phyloP scores from a whole-genome alignment of 2,329 filamentous ascomycete genomes.

The Davidsoniella neocaledoniae region DNA sequence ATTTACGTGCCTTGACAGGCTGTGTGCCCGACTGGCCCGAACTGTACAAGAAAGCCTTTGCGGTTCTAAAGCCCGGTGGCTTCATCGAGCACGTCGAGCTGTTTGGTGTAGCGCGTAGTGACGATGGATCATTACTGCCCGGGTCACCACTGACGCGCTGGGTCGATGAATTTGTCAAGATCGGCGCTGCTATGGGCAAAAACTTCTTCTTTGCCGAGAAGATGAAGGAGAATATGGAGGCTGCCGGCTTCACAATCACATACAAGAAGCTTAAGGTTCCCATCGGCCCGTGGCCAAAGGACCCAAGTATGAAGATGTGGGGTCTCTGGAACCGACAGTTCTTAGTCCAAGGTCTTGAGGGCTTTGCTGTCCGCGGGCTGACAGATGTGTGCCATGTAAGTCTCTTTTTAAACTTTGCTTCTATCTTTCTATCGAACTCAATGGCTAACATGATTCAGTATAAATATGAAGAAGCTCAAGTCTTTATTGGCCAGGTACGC shows the following conservation, averaged over 20 bases:
- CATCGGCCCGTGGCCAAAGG: conserved; percentile 18
- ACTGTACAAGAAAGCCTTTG: conserved; percentile 29
- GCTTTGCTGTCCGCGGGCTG: conserved; percentile 15
- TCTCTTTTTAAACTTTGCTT: not conserved
- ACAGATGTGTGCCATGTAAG: conserved; percentile 11
- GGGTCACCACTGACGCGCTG: conserved; percentile 15
- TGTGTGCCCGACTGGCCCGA: conserved; percentile 35
- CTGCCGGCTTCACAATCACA: conserved; percentile 14
- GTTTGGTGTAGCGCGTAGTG: conserved; percentile 10
- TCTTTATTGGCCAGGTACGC: conserved; percentile 20
- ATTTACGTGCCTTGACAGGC: conserved; percentile 37
- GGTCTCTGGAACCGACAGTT: conserved; percentile 16
- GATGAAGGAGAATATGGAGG: conserved; percentile 5
- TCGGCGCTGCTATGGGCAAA: conserved; percentile 15
- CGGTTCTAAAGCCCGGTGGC: conserved; percentile 17
- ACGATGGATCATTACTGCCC: conserved; percentile 16
- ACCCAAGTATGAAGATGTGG: conserved; percentile 17
- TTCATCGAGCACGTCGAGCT: conserved; percentile 15
- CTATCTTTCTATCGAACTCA: not conserved
- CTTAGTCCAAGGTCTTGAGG: conserved; percentile 16
- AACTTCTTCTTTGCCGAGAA: conserved; percentile 14
- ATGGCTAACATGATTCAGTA: conserved; percentile 8
- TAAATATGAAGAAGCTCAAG: conserved; percentile 17
- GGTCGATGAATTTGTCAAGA: conserved; percentile 12
- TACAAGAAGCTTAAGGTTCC: conserved; percentile 10